Evolutionary conservation across 2,329 filamentous ascomycete species (phyloP).

Genomic region (Tolypocladium album): DNA sequence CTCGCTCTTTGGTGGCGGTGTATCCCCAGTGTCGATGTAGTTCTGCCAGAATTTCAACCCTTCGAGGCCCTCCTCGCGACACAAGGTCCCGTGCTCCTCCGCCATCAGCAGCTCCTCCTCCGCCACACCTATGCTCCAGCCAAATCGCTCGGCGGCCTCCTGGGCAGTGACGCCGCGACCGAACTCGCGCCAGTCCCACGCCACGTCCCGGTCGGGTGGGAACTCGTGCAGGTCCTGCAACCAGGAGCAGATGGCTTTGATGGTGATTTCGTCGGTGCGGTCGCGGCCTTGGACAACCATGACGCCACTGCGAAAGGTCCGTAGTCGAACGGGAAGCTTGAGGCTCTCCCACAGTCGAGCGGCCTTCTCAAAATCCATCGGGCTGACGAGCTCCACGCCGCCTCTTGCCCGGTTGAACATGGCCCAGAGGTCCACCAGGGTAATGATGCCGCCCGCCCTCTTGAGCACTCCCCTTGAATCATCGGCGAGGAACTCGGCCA

Average conservation of each 20-base stretch:
- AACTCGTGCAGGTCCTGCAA: slow-evolving; percentile 60
- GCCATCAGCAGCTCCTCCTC: slow-evolving; percentile 96
- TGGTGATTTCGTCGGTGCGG: slow-evolving; percentile 82
- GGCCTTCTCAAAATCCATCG: slow-evolving; percentile 83
- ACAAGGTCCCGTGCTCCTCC: slow-evolving; percentile 78
- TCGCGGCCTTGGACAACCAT: slow-evolving; percentile 85
- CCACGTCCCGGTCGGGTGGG: slow-evolving; percentile 50
- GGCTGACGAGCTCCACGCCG: slow-evolving; percentile 88
- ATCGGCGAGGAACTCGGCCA: slow-evolving; percentile 84
- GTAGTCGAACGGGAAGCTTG: slow-evolving; percentile 72
- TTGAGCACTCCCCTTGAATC: slow-evolving; percentile 69
- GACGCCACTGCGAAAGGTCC: slow-evolving; percentile 88
- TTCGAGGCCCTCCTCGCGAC: slow-evolving; percentile 84
- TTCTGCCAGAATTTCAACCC: slow-evolving; percentile 94
- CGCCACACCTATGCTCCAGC: slow-evolving; percentile 95
- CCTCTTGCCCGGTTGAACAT: slow-evolving; percentile 89
- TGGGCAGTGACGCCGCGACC: slow-evolving; percentile 83
- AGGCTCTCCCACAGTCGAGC: slow-evolving; percentile 81
- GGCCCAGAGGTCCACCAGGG: slow-evolving; percentile 83
- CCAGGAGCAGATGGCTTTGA: slow-evolving; percentile 67
- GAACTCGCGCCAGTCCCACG: slow-evolving; percentile 69
- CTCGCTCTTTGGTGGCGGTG: slow-evolving; percentile 15
- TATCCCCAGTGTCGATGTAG: slow-evolving; percentile 38
- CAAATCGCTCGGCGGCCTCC: slow-evolving; percentile 80
- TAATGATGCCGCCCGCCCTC: slow-evolving; percentile 78